These are phyloP conservation scores for Macrolepiota fuliginosa DNA, from an alignment of 768 basidiomycete species.

Conservation along the genomic window DNA sequence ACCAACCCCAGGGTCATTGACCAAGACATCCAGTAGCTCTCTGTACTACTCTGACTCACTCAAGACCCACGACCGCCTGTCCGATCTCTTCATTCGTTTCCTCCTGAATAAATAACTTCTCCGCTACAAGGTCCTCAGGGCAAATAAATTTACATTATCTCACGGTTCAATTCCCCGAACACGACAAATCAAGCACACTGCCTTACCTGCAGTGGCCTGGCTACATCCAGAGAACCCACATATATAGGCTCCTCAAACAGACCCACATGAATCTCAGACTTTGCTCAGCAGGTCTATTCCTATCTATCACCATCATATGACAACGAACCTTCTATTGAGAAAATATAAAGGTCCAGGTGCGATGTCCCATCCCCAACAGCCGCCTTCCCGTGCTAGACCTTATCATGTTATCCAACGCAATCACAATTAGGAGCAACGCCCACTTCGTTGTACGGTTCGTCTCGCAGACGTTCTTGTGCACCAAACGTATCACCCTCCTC, in stretches of 20 bases:
- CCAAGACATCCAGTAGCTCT: too few species aligned
- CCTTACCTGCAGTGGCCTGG: not conserved
- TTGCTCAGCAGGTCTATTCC: not conserved
- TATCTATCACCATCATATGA: not conserved
- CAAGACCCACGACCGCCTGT: not conserved
- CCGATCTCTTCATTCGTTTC: not conserved
- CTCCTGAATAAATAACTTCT: too few species aligned
- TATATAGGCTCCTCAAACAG: not conserved
- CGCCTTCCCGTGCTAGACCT: not conserved
- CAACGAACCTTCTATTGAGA: not conserved
- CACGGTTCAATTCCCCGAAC: not conserved
- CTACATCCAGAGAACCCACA: not conserved
- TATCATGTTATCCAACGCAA: not conserved
- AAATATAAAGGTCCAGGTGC: not conserved
- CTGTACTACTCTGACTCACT: not conserved
- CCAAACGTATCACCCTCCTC: conserved; percentile 24
- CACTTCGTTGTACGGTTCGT: conserved; percentile 23
- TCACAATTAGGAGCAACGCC: conserved; percentile 4
- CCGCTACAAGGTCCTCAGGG: too few species aligned
- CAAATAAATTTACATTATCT: not conserved
- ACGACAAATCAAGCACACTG: not conserved
- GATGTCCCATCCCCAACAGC: not conserved
- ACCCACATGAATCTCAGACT: not conserved
- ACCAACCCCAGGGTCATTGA: not conserved
- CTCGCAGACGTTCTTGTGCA: conserved; percentile 26